These are phyloP conservation scores for Petasospora fabianii DNA, from an alignment of 1,139 yeast genomes.

Conservation along the genomic window DNA sequence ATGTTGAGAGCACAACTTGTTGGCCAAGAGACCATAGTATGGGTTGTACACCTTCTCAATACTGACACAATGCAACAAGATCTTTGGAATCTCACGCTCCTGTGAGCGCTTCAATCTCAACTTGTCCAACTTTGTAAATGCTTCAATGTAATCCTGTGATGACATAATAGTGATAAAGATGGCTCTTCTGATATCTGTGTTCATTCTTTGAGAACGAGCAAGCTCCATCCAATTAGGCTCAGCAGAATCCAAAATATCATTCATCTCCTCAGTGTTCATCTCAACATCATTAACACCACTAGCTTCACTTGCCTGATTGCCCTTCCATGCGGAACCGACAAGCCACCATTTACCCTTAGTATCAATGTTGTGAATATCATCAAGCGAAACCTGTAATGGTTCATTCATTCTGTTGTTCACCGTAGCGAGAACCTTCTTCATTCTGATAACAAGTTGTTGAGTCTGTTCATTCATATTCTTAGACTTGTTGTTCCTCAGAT, in stretches of 20 bases:
- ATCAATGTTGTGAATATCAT: conserved; percentile 74
- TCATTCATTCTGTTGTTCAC: conserved; percentile 51
- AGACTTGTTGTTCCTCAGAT: conserved; percentile 78
- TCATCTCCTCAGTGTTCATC: conserved; percentile 30
- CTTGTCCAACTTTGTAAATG: conserved; percentile 77
- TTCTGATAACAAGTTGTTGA: conserved; percentile 47
- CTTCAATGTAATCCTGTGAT: conserved; percentile 87
- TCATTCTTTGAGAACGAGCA: conserved; percentile 86
- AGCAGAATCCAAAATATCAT: conserved; percentile 27
- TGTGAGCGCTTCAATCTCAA: conserved; percentile 77
- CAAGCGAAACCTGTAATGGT: conserved; percentile 78
- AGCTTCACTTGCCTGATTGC: conserved; percentile 29
- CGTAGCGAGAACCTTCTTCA: conserved; percentile 65
- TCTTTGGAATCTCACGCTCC: conserved; percentile 82
- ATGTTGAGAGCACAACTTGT: conserved; percentile 68
- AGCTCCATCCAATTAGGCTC: conserved; percentile 82
- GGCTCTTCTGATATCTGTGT: conserved; percentile 91
- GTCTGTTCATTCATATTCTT: conserved; percentile 43
- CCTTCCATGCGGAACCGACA: conserved; percentile 95
- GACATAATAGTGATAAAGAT: conserved; percentile 93
- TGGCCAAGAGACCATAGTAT: conserved; percentile 79
- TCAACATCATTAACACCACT: conserved; percentile 16
- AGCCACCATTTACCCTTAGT: conserved; percentile 98
- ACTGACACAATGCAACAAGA: conserved; percentile 79
- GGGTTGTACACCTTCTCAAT: conserved; percentile 87